Conservation (phyloP, 2,329 filamentous ascomycete genomes). For the Apiospora hydei region DNA sequence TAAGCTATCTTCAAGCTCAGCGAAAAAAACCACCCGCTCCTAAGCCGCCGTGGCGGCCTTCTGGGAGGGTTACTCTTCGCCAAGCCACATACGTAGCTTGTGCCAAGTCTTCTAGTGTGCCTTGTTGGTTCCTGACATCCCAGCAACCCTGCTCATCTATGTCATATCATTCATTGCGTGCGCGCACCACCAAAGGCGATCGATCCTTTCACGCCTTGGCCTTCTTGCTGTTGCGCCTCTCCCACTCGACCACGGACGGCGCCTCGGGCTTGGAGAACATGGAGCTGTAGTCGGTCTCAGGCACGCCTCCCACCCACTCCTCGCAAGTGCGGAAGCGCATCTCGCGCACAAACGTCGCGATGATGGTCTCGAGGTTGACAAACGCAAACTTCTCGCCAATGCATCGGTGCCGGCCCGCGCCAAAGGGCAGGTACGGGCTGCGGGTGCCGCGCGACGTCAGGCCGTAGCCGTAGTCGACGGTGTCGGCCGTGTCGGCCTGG, state of each 20-base stretch:
- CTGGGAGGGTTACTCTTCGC: not conserved
- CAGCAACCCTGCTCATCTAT: not conserved
- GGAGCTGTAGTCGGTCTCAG: constrained; percentile 70
- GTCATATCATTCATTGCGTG: constrained; percentile 6
- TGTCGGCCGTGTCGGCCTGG: constrained; percentile 29
- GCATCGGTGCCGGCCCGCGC: constrained; percentile 75
- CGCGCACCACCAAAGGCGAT: not conserved
- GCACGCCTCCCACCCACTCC: constrained; percentile 62
- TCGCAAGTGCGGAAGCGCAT: constrained; percentile 64
- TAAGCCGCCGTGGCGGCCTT: not conserved
- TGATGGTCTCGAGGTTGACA: constrained; percentile 70
- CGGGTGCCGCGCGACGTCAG: constrained; percentile 42
- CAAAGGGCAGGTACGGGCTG: constrained; percentile 72
- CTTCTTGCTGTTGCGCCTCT: constrained; percentile 19
- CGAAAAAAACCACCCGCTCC: not conserved
- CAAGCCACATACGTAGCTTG: constrained; percentile 1
- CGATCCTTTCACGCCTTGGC: not conserved
- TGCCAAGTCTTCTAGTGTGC: constrained; percentile 9
- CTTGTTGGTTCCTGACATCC: not conserved
- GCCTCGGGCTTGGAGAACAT: constrained; percentile 47
- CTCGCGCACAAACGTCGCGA: constrained; percentile 66
- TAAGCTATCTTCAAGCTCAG: constrained; percentile 20
- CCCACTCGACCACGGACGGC: constrained; percentile 45
- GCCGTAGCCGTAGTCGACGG: constrained; percentile 42
- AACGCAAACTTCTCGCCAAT: constrained; percentile 82